These are phyloP conservation scores for Amaranthus tricolor DNA, from an alignment of 179 eudicot genomes.

Conservation along the genomic window DNA sequence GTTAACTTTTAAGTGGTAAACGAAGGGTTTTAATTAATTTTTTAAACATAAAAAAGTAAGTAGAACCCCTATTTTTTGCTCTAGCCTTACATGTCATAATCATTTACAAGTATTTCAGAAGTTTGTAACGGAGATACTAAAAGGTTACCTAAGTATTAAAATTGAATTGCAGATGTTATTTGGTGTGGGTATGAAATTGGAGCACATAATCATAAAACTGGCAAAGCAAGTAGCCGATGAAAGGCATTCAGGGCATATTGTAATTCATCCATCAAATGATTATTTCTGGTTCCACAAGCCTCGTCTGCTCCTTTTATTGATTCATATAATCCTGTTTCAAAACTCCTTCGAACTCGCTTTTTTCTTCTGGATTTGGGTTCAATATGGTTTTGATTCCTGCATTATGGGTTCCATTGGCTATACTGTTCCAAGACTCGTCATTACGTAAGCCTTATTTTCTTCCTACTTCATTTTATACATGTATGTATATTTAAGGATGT, in stretches of 20 bases:
- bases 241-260: conserved; percentile 44
- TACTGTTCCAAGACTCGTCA: conserved; percentile 26
- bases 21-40: no score
- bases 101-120: no score
- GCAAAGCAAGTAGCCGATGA: conserved; percentile 58
- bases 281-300: conserved; percentile 67
- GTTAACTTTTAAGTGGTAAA: no score
- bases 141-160: not conserved
- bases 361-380: conserved; percentile 41
- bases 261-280: conserved; percentile 54
- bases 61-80: no score
- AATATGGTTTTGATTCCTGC: conserved; percentile 37
- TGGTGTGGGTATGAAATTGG: conserved; percentile 60
- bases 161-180: conserved; percentile 40
- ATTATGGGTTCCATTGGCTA: conserved; percentile 34
- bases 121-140: no score
- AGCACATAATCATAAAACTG: conserved; percentile 59
- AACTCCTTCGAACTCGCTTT: conserved; percentile 34
- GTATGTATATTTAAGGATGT: no score
- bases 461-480: no score
- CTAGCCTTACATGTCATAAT: no score
- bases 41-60: no score
- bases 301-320: conserved; percentile 53
- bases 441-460: conserved; percentile 19
- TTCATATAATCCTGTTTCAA: conserved; percentile 61